phyloP scores from a whole-genome alignment of 2,329 filamentous ascomycete species.

The Aspergillus carbonarius region DNA sequence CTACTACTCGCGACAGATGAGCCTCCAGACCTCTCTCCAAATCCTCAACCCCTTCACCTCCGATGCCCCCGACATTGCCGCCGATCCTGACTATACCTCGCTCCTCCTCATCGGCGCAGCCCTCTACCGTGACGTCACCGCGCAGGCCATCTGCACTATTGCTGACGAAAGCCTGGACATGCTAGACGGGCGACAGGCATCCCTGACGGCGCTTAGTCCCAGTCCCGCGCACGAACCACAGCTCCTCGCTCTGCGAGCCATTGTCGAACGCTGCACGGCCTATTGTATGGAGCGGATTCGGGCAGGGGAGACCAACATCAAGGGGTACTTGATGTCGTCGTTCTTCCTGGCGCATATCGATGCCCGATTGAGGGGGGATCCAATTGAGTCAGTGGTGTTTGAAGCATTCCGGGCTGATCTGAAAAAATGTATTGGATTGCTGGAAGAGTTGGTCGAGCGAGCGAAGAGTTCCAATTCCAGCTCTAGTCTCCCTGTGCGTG shows the following conservation, averaged over 20 bases:
- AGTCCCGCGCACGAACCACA: not conserved
- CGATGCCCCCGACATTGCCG: not conserved
- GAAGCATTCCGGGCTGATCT: not conserved
- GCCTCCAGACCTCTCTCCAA: not conserved
- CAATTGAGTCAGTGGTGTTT: not conserved
- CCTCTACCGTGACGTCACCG: constrained; percentile 4
- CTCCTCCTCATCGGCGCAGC: constrained; percentile 2
- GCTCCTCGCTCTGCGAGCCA: not conserved
- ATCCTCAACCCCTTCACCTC: not conserved
- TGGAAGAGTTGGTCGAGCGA: not conserved
- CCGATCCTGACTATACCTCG: not conserved
- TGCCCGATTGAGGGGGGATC: not conserved
- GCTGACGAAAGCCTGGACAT: not conserved
- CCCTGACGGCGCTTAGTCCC: not conserved
- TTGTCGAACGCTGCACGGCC: not conserved
- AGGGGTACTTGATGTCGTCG: not conserved
- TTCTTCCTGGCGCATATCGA: not conserved
- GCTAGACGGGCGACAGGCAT: not conserved
- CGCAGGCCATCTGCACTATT: constrained; percentile 7
- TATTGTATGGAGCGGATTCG: not conserved
- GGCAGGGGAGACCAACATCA: not conserved
- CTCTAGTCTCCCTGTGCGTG: too few species aligned
- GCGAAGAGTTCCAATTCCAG: not conserved
- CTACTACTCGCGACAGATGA: constrained; percentile 3
- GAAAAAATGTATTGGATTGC: not conserved